Base-by-base conservation (phyloP, 192 early-diverging fungal species). In the Gaertneriomyces sp. region DNA sequence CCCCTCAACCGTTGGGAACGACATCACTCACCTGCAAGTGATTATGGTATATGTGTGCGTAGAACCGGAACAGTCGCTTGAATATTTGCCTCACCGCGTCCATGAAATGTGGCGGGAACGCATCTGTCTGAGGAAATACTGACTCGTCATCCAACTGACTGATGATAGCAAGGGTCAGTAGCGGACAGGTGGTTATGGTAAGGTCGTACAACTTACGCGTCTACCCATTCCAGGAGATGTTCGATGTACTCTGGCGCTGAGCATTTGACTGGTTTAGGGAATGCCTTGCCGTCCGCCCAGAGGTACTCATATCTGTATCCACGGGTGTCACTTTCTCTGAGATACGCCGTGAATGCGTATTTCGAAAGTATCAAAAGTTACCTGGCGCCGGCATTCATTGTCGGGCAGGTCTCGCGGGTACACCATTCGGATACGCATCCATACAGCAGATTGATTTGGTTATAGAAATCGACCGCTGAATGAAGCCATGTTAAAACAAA, bases 241-340 rank as follows among this genome's bases (percentile, higher is more conserved):
- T 74, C 68, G 45, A 74, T 73, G 54, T 74, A 74, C 45, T 71
- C 54, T 6, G 72, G 70, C 6, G 70, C 72, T 45, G 72, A 42
- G 42, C 66, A 69, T 44, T 60, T 52, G 25, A 61, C 51, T 2
- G 72, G 72, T 56, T 72, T 62, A 87, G 60, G 49, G 8, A 66
- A 57, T 4, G 64, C 51, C 44, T 68, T 75, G 4, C 75, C 75
- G 64, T 74, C 75, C 9, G 75, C 70, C 70, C 75, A 74, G 14
- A 74, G 63, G 56, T 76, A 76, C 45, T 76, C 67, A 56, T 74
- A 76, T 74, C 71, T 75, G 42, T 16, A 7, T 5, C 12, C 17
- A 8, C 68, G 52, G 1, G 17, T 33, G 66, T 20, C 17, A 50
- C 11, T 11, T 61, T 33, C 25, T 33, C 25, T 33, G 25, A 33